Evolutionary conservation across 192 early-diverging fungal genomes (phyloP).

Genomic region (Kickxella alabastrina): DNA sequence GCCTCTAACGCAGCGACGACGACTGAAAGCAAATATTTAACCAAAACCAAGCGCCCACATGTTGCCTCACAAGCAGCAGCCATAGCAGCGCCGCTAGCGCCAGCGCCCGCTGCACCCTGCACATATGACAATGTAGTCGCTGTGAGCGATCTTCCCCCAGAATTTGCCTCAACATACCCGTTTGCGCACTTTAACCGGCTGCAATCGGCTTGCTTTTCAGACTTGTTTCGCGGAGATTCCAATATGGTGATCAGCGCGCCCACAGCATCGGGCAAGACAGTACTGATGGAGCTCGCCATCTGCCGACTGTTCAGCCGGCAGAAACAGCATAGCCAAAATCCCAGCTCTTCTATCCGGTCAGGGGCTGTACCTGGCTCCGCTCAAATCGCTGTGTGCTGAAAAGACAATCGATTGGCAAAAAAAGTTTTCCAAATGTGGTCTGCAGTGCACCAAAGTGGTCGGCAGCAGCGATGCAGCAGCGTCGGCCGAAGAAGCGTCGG

Average conservation of each 20-base stretch:
- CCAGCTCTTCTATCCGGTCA: no score
- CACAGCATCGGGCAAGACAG: conserved; percentile 68
- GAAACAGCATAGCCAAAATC: no score
- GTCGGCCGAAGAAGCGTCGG: conserved; percentile 6
- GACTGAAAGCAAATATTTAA: neutral
- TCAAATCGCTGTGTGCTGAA: conserved; percentile 63
- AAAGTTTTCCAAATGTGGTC: conserved; percentile 42
- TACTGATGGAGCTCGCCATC: conserved; percentile 57
- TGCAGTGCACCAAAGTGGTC: conserved; percentile 52
- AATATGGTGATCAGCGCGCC: conserved; percentile 52
- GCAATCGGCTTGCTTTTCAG: conserved; percentile 21
- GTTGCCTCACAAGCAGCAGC: neutral
- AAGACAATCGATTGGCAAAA: conserved; percentile 57
- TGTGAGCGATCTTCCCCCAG: conserved; percentile 4
- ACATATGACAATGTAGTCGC: conserved; percentile 1
- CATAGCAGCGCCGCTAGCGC: neutral
- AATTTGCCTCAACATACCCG: conserved; percentile 11
- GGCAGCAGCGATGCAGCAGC: no score
- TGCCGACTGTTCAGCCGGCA: conserved; percentile 7
- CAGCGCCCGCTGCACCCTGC: neutral
- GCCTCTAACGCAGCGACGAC: neutral
- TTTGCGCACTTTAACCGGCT: conserved; percentile 34
- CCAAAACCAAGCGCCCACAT: neutral
- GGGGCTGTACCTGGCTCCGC: conserved; percentile 65
- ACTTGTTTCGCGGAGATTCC: conserved; percentile 6